phyloP scores from a whole-genome alignment of 164 flowering plant species.

The Brasenia schreberi region DNA sequence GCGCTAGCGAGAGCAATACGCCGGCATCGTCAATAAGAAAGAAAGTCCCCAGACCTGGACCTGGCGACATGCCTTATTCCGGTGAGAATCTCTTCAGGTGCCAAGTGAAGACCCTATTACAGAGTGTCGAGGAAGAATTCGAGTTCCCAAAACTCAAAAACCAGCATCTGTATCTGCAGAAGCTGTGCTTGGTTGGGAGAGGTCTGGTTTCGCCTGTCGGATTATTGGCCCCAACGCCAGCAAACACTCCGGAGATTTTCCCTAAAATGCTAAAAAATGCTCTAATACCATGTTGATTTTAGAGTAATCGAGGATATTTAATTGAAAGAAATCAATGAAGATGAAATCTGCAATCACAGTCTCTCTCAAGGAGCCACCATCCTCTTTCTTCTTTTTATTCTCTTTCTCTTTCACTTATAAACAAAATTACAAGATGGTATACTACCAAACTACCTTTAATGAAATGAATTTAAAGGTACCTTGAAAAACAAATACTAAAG shows the following conservation, averaged over 20 bases:
- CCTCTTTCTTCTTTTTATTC: too few relatives aligned
- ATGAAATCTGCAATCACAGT: too few relatives aligned
- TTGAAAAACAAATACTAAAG: too few relatives aligned
- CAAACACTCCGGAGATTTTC: slow-evolving; percentile 35
- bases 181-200: not conserved
- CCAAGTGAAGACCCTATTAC: slow-evolving; percentile 72
- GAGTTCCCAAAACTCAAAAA: slow-evolving; percentile 15
- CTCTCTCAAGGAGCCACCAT: too few relatives aligned
- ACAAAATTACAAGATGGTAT: too few relatives aligned
- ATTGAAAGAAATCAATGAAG: too few relatives aligned
- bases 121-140: slow-evolving; percentile 77
- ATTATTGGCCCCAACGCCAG: slow-evolving; percentile 58
- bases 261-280: too few relatives aligned
- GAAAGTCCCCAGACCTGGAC: slow-evolving; percentile 3
- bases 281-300: too few relatives aligned
- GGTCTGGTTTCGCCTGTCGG: slow-evolving; percentile 24
- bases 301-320: too few relatives aligned
- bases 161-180: slow-evolving; percentile 8
- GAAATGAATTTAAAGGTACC: too few relatives aligned
- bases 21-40: slow-evolving; percentile 51
- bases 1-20: slow-evolving; percentile 20
- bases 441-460: too few relatives aligned
- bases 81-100: slow-evolving; percentile 80
- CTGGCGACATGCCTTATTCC: slow-evolving; percentile 57
- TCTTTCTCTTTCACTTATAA: too few relatives aligned